Conservation (phyloP, 2,329 filamentous ascomycete genomes). For the Zasmidium cellare region DNA sequence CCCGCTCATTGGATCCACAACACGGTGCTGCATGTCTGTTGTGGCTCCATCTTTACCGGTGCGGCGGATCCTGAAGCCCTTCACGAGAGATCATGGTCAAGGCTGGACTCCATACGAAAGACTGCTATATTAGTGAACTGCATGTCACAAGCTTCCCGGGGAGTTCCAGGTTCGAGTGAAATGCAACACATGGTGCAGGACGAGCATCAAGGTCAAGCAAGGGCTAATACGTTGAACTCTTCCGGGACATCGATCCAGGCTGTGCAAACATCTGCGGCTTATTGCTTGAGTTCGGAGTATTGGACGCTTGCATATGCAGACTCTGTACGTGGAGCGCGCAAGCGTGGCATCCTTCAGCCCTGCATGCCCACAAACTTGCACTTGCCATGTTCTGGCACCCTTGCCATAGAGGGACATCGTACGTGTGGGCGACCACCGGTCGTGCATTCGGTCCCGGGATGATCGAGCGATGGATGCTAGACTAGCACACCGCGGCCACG, state of each 20-base stretch:
- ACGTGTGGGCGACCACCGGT: not conserved
- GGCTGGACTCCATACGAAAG: not conserved
- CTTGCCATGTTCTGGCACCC: not conserved
- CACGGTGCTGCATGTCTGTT: not conserved
- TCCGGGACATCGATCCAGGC: not conserved
- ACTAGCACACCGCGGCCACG: not conserved
- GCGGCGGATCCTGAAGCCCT: not conserved
- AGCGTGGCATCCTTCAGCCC: not conserved
- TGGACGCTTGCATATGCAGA: not conserved
- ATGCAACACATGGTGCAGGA: no score
- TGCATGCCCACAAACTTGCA: not conserved
- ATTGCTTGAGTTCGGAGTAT: not conserved
- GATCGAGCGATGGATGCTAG: not conserved
- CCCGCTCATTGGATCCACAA: not conserved
- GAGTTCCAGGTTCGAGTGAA: no score
- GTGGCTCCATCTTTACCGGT: not conserved
- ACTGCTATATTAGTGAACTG: not conserved
- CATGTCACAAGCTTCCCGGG: no score
- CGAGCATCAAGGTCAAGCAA: no score
- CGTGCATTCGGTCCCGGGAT: not conserved
- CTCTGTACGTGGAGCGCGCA: not conserved
- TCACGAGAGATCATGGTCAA: not conserved
- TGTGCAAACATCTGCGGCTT: not conserved
- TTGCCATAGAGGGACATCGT: not conserved
- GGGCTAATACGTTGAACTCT: no score